Evolutionary conservation across 2,329 filamentous ascomycete species (phyloP).

Genomic region (Penicillium freii): DNA sequence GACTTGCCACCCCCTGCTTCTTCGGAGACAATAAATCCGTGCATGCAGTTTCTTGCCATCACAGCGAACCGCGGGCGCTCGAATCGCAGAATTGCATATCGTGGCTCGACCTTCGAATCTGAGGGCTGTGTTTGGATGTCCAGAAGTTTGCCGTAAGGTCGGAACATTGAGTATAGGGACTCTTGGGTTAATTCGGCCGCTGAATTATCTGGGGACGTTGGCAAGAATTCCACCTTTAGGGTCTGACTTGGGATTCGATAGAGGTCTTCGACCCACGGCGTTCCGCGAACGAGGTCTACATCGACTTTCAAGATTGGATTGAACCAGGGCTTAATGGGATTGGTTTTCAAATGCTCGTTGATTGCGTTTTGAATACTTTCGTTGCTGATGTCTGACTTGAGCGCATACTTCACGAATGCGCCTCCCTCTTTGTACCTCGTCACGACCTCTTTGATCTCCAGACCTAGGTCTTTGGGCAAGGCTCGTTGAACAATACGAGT

Average conservation of each 20-base stretch:
- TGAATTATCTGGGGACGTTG: slow-evolving; percentile 66
- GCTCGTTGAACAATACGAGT: slow-evolving; percentile 57
- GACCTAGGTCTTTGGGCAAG: slow-evolving; percentile 59
- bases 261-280: slow-evolving; percentile 92
- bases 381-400: slow-evolving; percentile 47
- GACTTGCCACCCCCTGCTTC: slow-evolving; percentile 68
- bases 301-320: slow-evolving; percentile 73
- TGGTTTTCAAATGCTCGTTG: slow-evolving; percentile 61
- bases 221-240: slow-evolving; percentile 80
- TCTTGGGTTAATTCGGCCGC: slow-evolving; percentile 82
- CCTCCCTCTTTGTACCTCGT: slow-evolving; percentile 88
- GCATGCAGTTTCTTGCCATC: slow-evolving; percentile 88
- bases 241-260: slow-evolving; percentile 74
- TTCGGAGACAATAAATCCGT: slow-evolving; percentile 73
- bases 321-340: slow-evolving; percentile 84
- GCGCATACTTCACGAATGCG: slow-evolving; percentile 82
- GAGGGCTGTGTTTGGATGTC: slow-evolving; percentile 80
- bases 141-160: slow-evolving; percentile 83
- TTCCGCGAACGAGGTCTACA: slow-evolving; percentile 72
- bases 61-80: slow-evolving; percentile 70
- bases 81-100: slow-evolving; percentile 78
- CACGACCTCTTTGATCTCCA: slow-evolving; percentile 77
- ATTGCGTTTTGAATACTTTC: slow-evolving; percentile 62
- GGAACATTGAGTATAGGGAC: slow-evolving; percentile 79
- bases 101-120: slow-evolving; percentile 81